A percentile compares a stretch with the other conserved stretches of the same genome.
These are phyloP conservation scores for Ascochyta fabae DNA, from an alignment of 2,329 filamentous ascomycete genomes.

Conservation along the genomic window DNA sequence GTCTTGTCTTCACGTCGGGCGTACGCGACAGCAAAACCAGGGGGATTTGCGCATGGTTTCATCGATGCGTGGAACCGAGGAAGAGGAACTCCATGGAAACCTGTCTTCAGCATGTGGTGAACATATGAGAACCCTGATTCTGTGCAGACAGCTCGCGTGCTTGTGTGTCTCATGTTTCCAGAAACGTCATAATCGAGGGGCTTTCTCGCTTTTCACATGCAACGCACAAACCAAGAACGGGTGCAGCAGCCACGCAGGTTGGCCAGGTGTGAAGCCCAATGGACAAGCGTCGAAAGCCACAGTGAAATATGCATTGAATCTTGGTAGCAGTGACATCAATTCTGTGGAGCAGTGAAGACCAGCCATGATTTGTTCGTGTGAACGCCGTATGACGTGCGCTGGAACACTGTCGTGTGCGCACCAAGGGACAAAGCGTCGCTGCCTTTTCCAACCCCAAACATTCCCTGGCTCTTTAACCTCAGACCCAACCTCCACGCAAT, in stretches of 20 bases:
- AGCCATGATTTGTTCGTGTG: constrained; percentile 17
- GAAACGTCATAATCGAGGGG: constrained; percentile 3
- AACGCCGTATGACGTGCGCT: constrained; percentile 19
- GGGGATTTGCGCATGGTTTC: constrained; percentile 12
- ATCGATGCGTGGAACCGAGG: background rate
- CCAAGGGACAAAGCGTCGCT: constrained; percentile 14
- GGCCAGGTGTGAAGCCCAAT: constrained; percentile 8
- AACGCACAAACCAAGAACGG: constrained; percentile 6
- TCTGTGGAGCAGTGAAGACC: constrained; percentile 9
- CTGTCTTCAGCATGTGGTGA: background rate
- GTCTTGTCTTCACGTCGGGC: background rate
- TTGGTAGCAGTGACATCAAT: constrained; percentile 15
- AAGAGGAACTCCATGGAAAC: constrained; percentile 1
- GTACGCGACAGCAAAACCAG: background rate
- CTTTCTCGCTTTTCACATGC: constrained; percentile 12
- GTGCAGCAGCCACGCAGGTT: constrained; percentile 3
- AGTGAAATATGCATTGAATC: background rate
- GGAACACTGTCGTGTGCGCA: constrained; percentile 18
- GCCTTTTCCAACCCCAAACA: constrained; percentile 16
- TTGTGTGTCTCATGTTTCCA: background rate
- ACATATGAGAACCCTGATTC: constrained; percentile 4
- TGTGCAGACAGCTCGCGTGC: constrained; percentile 13
- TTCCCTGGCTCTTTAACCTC: constrained; percentile 1
- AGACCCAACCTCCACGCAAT: constrained; percentile 7
- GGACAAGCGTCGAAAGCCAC: constrained; percentile 5